Conservation (phyloP, 371 early-diverging fungal species). For the Cokeromyces recurvatus region DNA sequence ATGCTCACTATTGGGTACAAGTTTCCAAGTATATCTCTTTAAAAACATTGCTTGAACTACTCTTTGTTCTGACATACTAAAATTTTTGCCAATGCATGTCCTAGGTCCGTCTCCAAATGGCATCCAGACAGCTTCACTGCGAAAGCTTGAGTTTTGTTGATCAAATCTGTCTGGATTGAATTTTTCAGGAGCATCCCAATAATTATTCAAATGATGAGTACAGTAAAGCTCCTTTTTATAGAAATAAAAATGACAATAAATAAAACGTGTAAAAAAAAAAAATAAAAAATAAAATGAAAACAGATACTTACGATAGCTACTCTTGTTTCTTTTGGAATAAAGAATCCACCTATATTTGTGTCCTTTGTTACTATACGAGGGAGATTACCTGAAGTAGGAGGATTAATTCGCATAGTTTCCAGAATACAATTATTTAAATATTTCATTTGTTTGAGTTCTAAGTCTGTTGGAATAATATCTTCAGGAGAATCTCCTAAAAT, state of each 20-base stretch:
- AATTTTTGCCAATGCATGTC: conserved; percentile 37
- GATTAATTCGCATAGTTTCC: conserved; percentile 41
- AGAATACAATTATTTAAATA: conserved; percentile 40
- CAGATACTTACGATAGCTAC: conserved; percentile 23
- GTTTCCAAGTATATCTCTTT: conserved; percentile 19
- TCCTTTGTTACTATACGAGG: conserved; percentile 28
- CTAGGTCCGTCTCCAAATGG: conserved; percentile 35
- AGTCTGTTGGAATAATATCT: conserved; percentile 40
- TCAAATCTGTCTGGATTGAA: conserved; percentile 31
- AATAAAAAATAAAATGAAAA: not conserved
- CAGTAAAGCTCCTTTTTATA: conserved; percentile 25
- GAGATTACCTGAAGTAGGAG: conserved; percentile 25
- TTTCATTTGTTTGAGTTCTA: conserved; percentile 34
- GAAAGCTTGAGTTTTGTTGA: not conserved
- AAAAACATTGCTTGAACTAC: conserved; percentile 37
- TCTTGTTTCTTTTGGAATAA: conserved; percentile 38
- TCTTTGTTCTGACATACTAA: conserved; percentile 43
- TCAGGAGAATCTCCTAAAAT: conserved; percentile 44
- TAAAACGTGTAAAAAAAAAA: not conserved
- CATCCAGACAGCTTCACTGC: conserved; percentile 19
- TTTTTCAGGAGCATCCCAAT: conserved; percentile 21
- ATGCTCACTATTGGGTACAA: conserved; percentile 23
- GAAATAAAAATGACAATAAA: too few relatives aligned
- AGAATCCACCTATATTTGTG: conserved; percentile 31
- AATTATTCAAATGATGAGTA: conserved; percentile 18